A percentile compares a stretch with the other conserved stretches of the same genome.
Evolutionary conservation across 495 filamentous ascomycete species (phyloP).

Genomic region (Cercophora scortea): DNA sequence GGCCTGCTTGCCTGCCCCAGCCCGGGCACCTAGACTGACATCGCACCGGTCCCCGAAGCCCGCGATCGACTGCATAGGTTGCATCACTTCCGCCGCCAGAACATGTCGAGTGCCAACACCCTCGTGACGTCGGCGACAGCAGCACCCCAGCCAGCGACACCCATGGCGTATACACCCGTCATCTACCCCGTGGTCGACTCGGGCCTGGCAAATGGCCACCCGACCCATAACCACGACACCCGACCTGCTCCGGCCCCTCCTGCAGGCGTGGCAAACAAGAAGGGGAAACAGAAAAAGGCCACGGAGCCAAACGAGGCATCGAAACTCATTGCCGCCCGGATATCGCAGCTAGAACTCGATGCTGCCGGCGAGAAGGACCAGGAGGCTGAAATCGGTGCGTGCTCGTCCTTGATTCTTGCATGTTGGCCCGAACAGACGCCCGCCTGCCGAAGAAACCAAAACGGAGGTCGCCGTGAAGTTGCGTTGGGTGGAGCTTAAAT

Average conservation of each 20-base stretch:
- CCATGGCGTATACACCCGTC: slow-evolving; percentile 19
- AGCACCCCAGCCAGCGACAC: slow-evolving; percentile 18
- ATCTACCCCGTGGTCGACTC: slow-evolving; percentile 14
- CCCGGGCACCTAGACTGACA: background rate
- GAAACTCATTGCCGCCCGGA: slow-evolving; percentile 85
- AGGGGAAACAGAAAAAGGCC: slow-evolving; percentile 60
- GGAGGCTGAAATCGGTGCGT: slow-evolving; percentile 93
- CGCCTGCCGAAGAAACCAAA: background rate
- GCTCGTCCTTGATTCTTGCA: background rate
- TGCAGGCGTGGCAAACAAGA: slow-evolving; percentile 43
- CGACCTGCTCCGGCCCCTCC: slow-evolving; percentile 36
- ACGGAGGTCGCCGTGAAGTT: no score
- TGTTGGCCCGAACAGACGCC: background rate
- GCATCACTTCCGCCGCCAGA: background rate
- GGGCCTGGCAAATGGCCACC: slow-evolving; percentile 26
- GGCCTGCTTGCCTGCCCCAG: background rate
- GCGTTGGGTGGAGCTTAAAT: no score
- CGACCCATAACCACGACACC: slow-evolving; percentile 28
- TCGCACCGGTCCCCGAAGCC: background rate
- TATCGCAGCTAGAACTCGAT: slow-evolving; percentile 91
- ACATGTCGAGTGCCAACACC: slow-evolving; percentile 20
- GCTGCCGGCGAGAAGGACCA: slow-evolving; percentile 90
- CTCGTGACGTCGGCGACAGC: slow-evolving; percentile 19
- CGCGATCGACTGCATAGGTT: background rate
- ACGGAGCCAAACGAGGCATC: slow-evolving; percentile 77